Evolutionary conservation across 1,284 basidiomycete species (phyloP).

Genomic region (Ustilago crameri): DNA sequence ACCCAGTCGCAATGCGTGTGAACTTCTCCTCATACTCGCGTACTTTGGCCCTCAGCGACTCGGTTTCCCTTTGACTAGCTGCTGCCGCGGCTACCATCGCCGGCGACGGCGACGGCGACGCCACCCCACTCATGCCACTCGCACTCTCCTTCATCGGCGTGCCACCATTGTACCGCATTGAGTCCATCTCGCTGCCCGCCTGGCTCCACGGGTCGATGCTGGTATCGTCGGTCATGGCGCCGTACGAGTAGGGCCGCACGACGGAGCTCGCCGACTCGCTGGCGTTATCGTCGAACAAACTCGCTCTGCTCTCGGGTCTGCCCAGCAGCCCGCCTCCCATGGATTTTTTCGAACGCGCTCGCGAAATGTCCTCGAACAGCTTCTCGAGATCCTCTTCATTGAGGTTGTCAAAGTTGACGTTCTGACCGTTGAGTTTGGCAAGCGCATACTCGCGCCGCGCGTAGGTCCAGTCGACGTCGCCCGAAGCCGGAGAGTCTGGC

Average conservation of each 20-base stretch:
- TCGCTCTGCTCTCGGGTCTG: constrained; percentile 59
- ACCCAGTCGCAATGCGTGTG: constrained; percentile 33
- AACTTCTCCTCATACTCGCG: constrained; percentile 61
- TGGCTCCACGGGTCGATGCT: constrained; percentile 61
- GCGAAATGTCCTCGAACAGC: constrained; percentile 62
- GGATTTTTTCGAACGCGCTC: constrained; percentile 54
- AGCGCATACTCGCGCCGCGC: constrained; percentile 60
- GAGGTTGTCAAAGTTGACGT: constrained; percentile 63
- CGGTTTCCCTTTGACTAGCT: constrained; percentile 33
- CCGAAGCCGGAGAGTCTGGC: constrained; percentile 59
- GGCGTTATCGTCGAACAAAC: constrained; percentile 58
- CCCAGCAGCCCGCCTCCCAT: constrained; percentile 52
- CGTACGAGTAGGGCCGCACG: constrained; percentile 57
- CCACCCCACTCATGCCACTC: constrained; percentile 1
- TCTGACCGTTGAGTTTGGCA: constrained; percentile 59
- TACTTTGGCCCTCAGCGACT: constrained; percentile 53
- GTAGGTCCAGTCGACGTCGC: constrained; percentile 64
- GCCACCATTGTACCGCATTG: constrained; percentile 28
- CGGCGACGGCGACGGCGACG: constrained; percentile 17
- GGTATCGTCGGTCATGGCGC: constrained; percentile 62
- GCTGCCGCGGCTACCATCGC: constrained; percentile 9
- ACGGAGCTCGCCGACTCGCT: constrained; percentile 56
- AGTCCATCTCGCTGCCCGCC: constrained; percentile 51
- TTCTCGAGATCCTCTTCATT: constrained; percentile 64
- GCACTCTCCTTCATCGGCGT: constrained; percentile 29